Evolutionary conservation across 192 early-diverging fungal genomes (phyloP).

Genomic region (Coemansia sp.): DNA sequence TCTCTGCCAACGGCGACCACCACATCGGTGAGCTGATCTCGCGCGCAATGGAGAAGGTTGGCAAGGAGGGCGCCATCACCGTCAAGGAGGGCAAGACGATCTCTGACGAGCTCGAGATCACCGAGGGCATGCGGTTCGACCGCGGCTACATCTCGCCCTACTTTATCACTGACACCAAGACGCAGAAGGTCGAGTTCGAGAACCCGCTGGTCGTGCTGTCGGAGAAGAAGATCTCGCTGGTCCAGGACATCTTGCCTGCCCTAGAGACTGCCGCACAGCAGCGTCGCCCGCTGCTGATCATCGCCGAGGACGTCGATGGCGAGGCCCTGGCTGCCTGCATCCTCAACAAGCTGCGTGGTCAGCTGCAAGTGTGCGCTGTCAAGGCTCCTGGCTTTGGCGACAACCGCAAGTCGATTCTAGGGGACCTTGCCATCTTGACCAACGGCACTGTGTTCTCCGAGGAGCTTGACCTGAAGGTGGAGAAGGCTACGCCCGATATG

Average conservation of each 20-base stretch:
- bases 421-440: conserved; percentile 96
- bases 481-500: conserved; percentile 87
- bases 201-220: conserved; percentile 98
- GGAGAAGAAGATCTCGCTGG: conserved; percentile 95
- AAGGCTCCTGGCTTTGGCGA: conserved; percentile 99
- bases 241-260: conserved; percentile 95
- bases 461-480: conserved; percentile 95
- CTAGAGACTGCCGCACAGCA: conserved; percentile 91
- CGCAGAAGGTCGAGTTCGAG: conserved; percentile 99
- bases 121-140: conserved; percentile 99
- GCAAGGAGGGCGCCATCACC: conserved; percentile 99
- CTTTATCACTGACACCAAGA: conserved; percentile 98
- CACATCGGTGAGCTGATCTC: conserved; percentile 96
- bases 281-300: conserved; percentile 95
- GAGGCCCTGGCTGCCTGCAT: conserved; percentile 99
- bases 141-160: conserved; percentile 99
- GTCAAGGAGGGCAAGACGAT: conserved; percentile 99
- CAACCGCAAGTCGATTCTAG: conserved; percentile 98
- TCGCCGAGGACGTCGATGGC: conserved; percentile 99
- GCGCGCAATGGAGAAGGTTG: conserved; percentile 99
- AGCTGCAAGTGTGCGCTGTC: conserved; percentile 94
- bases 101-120: conserved; percentile 98
- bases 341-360: conserved; percentile 99
- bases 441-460: conserved; percentile 96
- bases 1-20: conserved; percentile 99